These are phyloP conservation scores for Diplodia seriata DNA, from an alignment of 2,329 filamentous ascomycete genomes.

Conservation along the genomic window DNA sequence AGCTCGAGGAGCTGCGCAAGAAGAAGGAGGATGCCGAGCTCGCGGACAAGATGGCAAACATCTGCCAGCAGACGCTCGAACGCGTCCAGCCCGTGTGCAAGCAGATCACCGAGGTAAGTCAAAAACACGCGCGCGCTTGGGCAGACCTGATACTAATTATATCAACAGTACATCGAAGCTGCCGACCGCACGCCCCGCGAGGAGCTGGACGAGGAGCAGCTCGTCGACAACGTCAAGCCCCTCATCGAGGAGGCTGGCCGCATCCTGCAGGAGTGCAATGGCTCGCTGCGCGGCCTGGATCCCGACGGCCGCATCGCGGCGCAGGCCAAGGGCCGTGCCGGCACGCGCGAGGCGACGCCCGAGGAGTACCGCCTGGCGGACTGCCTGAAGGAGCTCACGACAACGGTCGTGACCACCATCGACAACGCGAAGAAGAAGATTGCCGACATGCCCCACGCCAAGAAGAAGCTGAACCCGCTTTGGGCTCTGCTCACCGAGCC, in stretches of 20 bases:
- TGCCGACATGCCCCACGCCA: slow-evolving; percentile 88
- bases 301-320: slow-evolving; percentile 85
- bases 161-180: slow-evolving; percentile 71
- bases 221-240: slow-evolving; percentile 85
- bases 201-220: slow-evolving; percentile 86
- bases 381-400: slow-evolving; percentile 83
- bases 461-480: slow-evolving; percentile 92
- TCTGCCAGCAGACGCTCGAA: slow-evolving; percentile 80
- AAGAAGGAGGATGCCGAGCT: slow-evolving; percentile 73
- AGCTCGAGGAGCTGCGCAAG: slow-evolving; percentile 53
- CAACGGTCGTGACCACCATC: slow-evolving; percentile 80
- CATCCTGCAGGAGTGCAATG: slow-evolving; percentile 86
- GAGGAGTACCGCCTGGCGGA: slow-evolving; percentile 88
- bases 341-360: slow-evolving; percentile 75
- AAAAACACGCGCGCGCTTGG: neutral
- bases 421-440: slow-evolving; percentile 89
- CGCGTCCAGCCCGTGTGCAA: slow-evolving; percentile 85
- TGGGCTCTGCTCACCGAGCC: slow-evolving; percentile 85
- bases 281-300: slow-evolving; percentile 84
- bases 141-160: slow-evolving; percentile 35
- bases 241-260: slow-evolving; percentile 85
- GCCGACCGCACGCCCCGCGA: slow-evolving; percentile 83
- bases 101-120: slow-evolving; percentile 77
- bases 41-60: slow-evolving; percentile 74
- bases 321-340: slow-evolving; percentile 82